Evolutionary conservation across 2,329 filamentous ascomycete genomes (phyloP).

Genomic region (Xylaria sp.): DNA sequence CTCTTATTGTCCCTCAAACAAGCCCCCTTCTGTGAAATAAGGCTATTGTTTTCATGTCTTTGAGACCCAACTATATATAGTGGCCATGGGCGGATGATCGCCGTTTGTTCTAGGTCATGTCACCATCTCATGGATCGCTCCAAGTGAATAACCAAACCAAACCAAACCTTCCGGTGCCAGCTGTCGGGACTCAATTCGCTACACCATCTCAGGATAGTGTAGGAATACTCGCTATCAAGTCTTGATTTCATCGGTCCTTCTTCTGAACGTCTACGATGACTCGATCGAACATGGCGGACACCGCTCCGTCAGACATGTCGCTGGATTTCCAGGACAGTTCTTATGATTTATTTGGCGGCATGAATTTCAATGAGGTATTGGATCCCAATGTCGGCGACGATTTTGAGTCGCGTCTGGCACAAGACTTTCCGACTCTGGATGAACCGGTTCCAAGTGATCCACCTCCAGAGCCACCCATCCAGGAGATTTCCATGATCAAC

Average conservation of each 20-base stretch:
- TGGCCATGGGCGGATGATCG: not conserved
- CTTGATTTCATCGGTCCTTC: not conserved
- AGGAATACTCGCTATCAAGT: slow-evolving; percentile 7
- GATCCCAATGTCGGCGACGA: not conserved
- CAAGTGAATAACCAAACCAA: slow-evolving; percentile 1
- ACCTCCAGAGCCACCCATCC: not conserved
- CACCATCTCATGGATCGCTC: not conserved
- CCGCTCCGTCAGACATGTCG: not conserved
- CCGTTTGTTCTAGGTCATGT: not conserved
- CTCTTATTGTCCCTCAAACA: not conserved
- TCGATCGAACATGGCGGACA: not conserved
- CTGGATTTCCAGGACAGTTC: not conserved
- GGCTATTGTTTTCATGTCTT: not conserved
- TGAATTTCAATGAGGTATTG: slow-evolving; percentile 2
- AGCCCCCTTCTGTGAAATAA: not conserved
- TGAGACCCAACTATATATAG: slow-evolving; percentile 1
- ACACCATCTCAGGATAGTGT: slow-evolving; percentile 1
- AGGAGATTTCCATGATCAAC: not conserved
- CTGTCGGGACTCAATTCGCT: not conserved
- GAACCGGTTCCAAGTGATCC: not conserved
- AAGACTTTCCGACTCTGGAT: not conserved
- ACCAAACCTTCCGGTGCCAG: not conserved
- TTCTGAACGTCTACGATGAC: not conserved
- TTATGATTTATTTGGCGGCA: not conserved
- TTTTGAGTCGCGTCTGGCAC: slow-evolving; percentile 5